These are phyloP conservation scores for Penicillium flavigenum DNA, from an alignment of 495 filamentous ascomycete genomes.

Conservation along the genomic window DNA sequence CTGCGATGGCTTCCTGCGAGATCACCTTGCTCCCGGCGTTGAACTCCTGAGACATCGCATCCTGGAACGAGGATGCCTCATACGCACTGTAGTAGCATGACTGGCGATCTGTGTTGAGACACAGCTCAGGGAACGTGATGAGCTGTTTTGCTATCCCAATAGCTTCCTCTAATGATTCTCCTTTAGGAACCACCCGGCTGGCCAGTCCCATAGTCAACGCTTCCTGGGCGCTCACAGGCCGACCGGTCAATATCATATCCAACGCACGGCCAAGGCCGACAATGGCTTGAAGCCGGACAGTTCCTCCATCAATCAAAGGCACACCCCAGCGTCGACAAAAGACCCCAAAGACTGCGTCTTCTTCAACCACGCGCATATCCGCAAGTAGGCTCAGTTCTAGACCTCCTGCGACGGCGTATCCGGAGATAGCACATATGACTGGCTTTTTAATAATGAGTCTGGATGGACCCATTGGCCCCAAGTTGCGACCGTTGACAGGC, in stretches of 20 bases:
- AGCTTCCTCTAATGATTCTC: constrained; percentile 45
- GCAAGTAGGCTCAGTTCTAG: constrained; percentile 47
- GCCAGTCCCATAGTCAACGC: constrained; percentile 50
- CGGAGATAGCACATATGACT: constrained; percentile 44
- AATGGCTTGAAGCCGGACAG: constrained; percentile 47
- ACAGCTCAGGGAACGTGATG: constrained; percentile 44
- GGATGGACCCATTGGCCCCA: constrained; percentile 48
- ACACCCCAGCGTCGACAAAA: constrained; percentile 52
- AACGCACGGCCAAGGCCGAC: constrained; percentile 49
- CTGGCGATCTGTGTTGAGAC: constrained; percentile 42
- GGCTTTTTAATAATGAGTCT: constrained; percentile 41
- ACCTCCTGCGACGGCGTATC: constrained; percentile 52
- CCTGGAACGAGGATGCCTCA: constrained; percentile 41
- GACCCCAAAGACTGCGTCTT: constrained; percentile 49
- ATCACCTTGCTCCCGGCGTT: constrained; percentile 39
- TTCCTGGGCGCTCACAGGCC: constrained; percentile 43
- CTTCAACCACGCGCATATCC: constrained; percentile 49
- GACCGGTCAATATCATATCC: constrained; percentile 53
- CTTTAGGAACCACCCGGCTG: constrained; percentile 48
- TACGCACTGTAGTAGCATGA: constrained; percentile 47
- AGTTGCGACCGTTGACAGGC: constrained; percentile 29
- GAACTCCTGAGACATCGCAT: constrained; percentile 46
- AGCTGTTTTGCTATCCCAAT: constrained; percentile 42
- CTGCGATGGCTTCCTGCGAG: constrained; percentile 37
- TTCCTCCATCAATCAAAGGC: constrained; percentile 52